Conservation (phyloP, 2,329 filamentous ascomycete genomes). For the Geosmithia morbida region DNA sequence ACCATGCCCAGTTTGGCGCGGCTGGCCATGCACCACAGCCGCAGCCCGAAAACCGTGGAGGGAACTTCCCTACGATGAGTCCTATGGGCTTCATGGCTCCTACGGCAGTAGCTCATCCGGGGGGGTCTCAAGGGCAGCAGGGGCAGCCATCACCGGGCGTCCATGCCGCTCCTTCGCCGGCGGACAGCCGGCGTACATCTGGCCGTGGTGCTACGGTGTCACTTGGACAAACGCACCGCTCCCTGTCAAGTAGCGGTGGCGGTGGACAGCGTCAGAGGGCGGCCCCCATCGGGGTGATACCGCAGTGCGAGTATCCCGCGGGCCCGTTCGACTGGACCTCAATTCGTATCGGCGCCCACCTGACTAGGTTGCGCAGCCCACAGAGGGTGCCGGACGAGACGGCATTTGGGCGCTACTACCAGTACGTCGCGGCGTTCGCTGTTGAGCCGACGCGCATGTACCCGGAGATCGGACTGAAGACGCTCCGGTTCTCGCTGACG, state of each 20-base stretch:
- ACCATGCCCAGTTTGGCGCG: too few species aligned
- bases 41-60: too few species aligned
- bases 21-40: too few species aligned
- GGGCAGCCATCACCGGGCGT: too few species aligned
- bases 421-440: constrained; percentile 37
- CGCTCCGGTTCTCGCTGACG: constrained; percentile 30
- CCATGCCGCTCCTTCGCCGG: too few species aligned
- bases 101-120: too few species aligned
- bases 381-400: constrained; percentile 13
- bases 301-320: constrained; percentile 21
- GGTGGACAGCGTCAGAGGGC: background rate
- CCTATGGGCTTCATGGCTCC: too few species aligned
- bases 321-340: constrained; percentile 25
- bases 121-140: too few species aligned
- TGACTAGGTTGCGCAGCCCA: constrained; percentile 32
- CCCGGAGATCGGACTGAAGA: constrained; percentile 22
- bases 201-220: too few species aligned
- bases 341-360: constrained; percentile 27
- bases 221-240: too few species aligned
- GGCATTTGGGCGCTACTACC: constrained; percentile 30
- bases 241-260: background rate
- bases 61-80: too few species aligned
- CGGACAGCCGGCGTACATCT: too few species aligned
- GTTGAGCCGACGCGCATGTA: constrained; percentile 26
- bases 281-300: constrained; percentile 4